Evolutionary conservation across 139 green algal species (phyloP), one percentile per base, ranked within the genome.

Genomic region (Chlorokybus atmophyticus): DNA sequence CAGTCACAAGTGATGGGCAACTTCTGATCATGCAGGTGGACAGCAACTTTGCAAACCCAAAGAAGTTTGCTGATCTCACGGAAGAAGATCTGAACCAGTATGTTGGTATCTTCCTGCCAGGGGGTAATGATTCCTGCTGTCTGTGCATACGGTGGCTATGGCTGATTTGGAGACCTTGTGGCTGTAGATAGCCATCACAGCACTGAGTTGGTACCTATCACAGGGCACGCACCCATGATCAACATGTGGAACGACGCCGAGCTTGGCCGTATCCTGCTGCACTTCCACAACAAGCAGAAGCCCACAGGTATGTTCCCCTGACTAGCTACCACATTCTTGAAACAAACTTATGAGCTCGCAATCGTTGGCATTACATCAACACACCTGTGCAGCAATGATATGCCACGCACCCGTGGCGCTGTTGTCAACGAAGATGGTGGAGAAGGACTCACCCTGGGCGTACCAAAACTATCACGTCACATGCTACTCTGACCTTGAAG

Each of bases 181-280:
- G n/a, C n/a, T n/a, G n/a, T n/a, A n/a, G n/a, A n/a, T n/a, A n/a
- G n/a, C n/a, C n/a, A n/a, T n/a, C n/a, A n/a, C n/a, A n/a, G n/a
- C n/a, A n/a, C 38, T 47, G 14, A 17, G 14, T 17, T 47, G 14
- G 14, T 47, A 21, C 38, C 14, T 47, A 14, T 47, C 38, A 21
- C 38, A 61, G 54, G 54, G 28, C 54, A 64, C 31, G 56, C 56
- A 7, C 56, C 56, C 10, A 64, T 64, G 56, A 38, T 41, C 17
- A 41, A 64, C 40, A 30, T 64, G 4, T 64, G 56, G 56, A 57
- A 64, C n/a, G 56, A 64, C 40, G n/a, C 5, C 5, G 41, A 64
- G 23, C 56, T 64, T 5, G 56, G 56, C 39, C 56, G 56, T 41
- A 64, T 64, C 30, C 56, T 64, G 23, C 8, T 64, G 10, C 56